Percentiles rank a stretch among this genome's conserved stretches.
These are phyloP conservation scores for Fraxinus greggii DNA, from an alignment of 305 asterid species.

Conservation along the genomic window DNA sequence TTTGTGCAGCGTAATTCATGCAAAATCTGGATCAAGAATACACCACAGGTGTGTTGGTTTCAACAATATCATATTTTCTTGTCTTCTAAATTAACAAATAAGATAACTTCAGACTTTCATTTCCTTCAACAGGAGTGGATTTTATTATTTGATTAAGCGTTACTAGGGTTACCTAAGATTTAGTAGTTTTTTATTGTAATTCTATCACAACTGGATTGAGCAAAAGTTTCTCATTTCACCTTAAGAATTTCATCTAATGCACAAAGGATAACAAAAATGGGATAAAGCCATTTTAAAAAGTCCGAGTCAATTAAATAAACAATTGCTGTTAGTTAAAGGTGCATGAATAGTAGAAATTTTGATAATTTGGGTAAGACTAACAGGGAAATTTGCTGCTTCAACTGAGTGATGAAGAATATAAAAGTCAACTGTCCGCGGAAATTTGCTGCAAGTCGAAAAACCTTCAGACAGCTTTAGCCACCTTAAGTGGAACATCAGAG, in stretches of 20 bases:
- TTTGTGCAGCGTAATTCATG: not conserved
- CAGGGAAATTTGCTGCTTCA: constrained; percentile 8
- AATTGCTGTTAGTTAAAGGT: not conserved
- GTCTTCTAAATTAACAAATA: not conserved
- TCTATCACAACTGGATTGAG: not conserved
- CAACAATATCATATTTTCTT: not conserved
- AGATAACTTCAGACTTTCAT: not conserved
- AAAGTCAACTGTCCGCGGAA: not conserved
- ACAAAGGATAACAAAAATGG: not conserved
- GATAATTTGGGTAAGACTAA: not conserved
- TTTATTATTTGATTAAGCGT: not conserved
- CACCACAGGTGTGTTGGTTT: not conserved
- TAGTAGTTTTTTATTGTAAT: not conserved
- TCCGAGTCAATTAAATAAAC: not conserved
- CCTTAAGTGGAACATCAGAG: not conserved
- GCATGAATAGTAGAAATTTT: not conserved
- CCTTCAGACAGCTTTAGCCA: not conserved
- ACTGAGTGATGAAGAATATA: constrained; percentile 7
- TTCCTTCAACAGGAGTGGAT: not conserved
- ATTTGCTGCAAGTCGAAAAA: not conserved
- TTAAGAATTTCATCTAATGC: not conserved
- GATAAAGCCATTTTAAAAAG: not conserved
- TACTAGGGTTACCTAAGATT: not conserved
- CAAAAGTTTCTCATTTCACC: not conserved
- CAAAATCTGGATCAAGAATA: not conserved